Percentiles rank a stretch among this genome's conserved stretches.
Conservation (phyloP, 1,284 basidiomycete species). For the Earliella scabrosa region DNA sequence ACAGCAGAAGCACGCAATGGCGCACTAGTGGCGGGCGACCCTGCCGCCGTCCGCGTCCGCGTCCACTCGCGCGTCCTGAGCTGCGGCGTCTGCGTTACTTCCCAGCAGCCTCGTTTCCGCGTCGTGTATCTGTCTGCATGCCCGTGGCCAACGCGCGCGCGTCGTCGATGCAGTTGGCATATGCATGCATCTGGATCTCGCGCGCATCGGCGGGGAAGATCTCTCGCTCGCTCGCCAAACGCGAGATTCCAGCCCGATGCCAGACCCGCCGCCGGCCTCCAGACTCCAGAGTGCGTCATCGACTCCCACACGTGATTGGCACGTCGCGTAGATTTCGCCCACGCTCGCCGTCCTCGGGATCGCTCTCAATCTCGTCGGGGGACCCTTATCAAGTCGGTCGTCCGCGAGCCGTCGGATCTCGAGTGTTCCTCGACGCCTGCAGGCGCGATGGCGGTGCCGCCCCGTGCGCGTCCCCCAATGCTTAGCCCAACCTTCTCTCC, state of each 20-base stretch:
- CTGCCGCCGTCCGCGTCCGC: too few relatives aligned
- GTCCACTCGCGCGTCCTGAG: too few relatives aligned
- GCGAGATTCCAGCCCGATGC: slow-evolving; percentile 15
- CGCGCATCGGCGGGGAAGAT: too few relatives aligned
- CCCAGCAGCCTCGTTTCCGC: slow-evolving; percentile 1
- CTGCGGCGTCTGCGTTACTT: slow-evolving; percentile 6
- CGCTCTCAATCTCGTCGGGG: too few relatives aligned
- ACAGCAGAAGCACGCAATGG: too few relatives aligned
- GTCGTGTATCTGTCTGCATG: slow-evolving; percentile 2
- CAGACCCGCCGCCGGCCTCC: slow-evolving; percentile 1
- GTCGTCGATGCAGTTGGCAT: too few relatives aligned
- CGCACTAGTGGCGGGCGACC: too few relatives aligned
- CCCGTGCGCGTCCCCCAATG: background rate
- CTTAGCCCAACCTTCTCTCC: too few relatives aligned
- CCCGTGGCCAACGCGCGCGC: too few relatives aligned
- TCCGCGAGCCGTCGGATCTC: slow-evolving; percentile 5
- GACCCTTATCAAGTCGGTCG: slow-evolving; percentile 9
- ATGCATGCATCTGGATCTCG: too few relatives aligned
- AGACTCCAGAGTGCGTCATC: background rate
- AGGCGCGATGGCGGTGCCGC: background rate
- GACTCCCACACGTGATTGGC: slow-evolving; percentile 14
- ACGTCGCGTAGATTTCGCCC: slow-evolving; percentile 5
- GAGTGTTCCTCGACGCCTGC: background rate
- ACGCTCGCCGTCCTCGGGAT: slow-evolving; percentile 15
- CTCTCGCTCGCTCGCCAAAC: too few relatives aligned